A percentile compares a stretch with the other conserved stretches of the same genome.
Conservation (phyloP, 805 yeast species). For the Ascoidea asiatica region DNA sequence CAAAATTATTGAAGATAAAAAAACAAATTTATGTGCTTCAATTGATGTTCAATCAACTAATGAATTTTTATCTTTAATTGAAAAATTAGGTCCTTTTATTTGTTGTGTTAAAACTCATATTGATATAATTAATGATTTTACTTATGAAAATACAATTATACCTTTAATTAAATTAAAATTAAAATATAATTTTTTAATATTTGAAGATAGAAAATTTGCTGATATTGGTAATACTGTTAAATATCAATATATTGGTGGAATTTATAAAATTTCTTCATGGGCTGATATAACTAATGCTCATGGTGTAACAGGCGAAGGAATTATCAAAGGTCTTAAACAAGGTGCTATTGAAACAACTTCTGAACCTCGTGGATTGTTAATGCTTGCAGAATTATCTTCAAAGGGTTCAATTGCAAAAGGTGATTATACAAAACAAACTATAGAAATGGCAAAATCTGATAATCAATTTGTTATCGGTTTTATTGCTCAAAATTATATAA, state of each 20-base stretch:
- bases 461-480: constrained; percentile 90
- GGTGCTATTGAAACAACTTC: constrained; percentile 53
- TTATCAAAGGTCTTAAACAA: constrained; percentile 75
- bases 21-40: constrained; percentile 89
- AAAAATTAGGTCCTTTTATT: constrained; percentile 78
- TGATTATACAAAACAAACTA: constrained; percentile 75
- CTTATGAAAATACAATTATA: constrained; percentile 61
- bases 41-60: constrained; percentile 74
- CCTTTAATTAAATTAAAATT: constrained; percentile 64
- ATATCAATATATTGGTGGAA: constrained; percentile 84
- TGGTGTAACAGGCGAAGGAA: constrained; percentile 92
- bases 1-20: constrained; percentile 59
- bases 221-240: constrained; percentile 97
- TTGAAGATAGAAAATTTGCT: constrained; percentile 96
- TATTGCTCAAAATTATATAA: constrained; percentile 86
- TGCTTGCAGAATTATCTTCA: constrained; percentile 92
- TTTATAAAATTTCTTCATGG: constrained; percentile 84
- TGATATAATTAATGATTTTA: constrained; percentile 83
- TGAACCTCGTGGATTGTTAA: constrained; percentile 80
- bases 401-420: constrained; percentile 92
- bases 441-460: constrained; percentile 81
- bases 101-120: constrained; percentile 91
- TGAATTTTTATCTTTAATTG: constrained; percentile 62
- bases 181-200: constrained; percentile 80
- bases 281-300: constrained; percentile 96